Base-by-base conservation (phyloP, 1,284 basidiomycete genomes). In the Mycena citricolor region DNA sequence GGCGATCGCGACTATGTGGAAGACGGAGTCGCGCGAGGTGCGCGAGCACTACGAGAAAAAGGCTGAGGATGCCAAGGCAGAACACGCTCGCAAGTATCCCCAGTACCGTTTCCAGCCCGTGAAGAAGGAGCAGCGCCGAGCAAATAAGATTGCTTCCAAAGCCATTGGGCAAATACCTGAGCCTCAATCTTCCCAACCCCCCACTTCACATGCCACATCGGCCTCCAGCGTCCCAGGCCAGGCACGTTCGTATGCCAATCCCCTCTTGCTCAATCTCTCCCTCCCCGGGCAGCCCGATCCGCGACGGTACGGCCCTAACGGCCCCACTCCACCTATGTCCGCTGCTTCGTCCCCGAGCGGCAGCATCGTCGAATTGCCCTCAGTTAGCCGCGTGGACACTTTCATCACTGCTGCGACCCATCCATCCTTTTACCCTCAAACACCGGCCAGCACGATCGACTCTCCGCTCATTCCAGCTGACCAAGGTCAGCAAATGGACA, bases 71-170 rank as follows among this genome's bases (percentile, higher is more conserved):
- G 76, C 69, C 46, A 93, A 91, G 64, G 67, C 70, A 0, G 77
- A 85, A 59, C 90, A 93, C 59, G 67, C 71, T 32, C 55, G 59
- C 3, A 60, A 66, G 52, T 86, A 85, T 56, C 90, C 90, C 0
- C 69, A 73, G 34, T 93, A 93, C 65, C 79, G 80, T 43, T 93
- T 83, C 59, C 69, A 75, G 42, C 90, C 90, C 0, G 67, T 75
- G 61, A 83, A 77, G 58, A 86, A 82, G 62, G 66, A 70, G 25
- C 70, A 69, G 19, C 46, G 69, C 24, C 68, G 74, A 22, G 70
- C 73, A 48, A 70, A 74, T 34, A 70, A 65, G 51, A 71, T 67
- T 38, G 61, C 66, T 52, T 67, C 68, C 54, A 73, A 71, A 41
- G 33, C 44, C 19, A 55, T 54, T 35, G 51, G 33, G 44, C 42